Evolutionary conservation across 2,329 filamentous ascomycete species (phyloP), one percentile per base, ranked within the genome.

Genomic region (Fusarium veterinarium): DNA sequence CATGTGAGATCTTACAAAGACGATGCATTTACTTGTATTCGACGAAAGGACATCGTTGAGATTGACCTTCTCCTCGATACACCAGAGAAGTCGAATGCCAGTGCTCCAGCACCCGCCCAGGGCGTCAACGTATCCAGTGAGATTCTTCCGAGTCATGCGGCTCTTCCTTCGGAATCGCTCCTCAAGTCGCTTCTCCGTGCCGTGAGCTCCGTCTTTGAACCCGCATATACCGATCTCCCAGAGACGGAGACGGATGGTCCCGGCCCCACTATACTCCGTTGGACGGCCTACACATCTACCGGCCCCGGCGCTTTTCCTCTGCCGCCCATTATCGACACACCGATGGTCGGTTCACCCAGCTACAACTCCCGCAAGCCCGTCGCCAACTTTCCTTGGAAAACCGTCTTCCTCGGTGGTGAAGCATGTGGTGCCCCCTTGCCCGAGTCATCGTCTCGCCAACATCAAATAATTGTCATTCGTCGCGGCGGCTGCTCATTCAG

Each of bases 401-500:
- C 83, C 3, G 84, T 97, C 73, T 95, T 91, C 82, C 88, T 95
- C 25, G 91, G 91, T 13, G 92, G 86, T 60, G 84, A 92, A 20
- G 88, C 91, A 14, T 96, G 95, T 80, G 84, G 86, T 64, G 83
- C 85, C n/a, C 83, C 84, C 7, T 81, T 90, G 5, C 86, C 87
- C 5, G 86, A 88, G n/a, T 76, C 80, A 20, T 86, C 84, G 0
- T 82, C 87, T 6, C 85, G 85, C 33, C 81, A 85, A 49, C 86
- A 97, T 82, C 91, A 97, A 57, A 86, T 98, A 67, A 91, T 99
- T 66, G 89, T 97, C 55, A 86, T 98, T 76, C 91, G 89, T 33
- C 91, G 96, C 10, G 95, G 96, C 42, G 91, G 90, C 2, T 99
- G 96, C 83, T 92, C 89, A 30, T 98, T 98, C 81, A 91, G 89